A percentile compares a stretch with the other conserved stretches of the same genome.
Evolutionary conservation across 2,329 filamentous ascomycete genomes (phyloP).

Genomic region (Zymoseptoria brevis): DNA sequence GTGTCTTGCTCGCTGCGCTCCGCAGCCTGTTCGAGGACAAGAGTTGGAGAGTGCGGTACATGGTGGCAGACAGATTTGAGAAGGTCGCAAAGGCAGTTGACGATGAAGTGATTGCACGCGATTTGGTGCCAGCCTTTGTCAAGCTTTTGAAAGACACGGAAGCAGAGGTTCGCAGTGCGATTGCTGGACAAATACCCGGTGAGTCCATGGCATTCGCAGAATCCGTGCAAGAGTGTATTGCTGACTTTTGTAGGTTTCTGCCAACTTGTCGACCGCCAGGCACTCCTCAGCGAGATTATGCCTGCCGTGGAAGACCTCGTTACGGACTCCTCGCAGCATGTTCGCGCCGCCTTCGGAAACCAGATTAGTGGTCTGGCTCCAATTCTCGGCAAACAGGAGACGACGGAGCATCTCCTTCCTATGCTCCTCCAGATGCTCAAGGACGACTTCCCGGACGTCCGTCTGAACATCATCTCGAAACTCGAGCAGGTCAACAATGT

Average conservation of each 20-base stretch:
- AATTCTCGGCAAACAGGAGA: constrained; percentile 97
- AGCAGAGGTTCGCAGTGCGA: constrained; percentile 92
- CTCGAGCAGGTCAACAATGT: constrained; percentile 97
- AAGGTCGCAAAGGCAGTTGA: constrained; percentile 99
- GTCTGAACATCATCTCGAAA: constrained; percentile 99
- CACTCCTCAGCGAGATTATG: constrained; percentile 93
- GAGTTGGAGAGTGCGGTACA: constrained; percentile 98
- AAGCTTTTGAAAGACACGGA: constrained; percentile 97
- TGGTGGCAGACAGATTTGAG: constrained; percentile 97
- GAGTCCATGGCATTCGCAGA: constrained; percentile 18
- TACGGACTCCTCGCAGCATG: constrained; percentile 91
- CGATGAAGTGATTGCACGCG: constrained; percentile 87
- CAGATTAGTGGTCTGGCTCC: constrained; percentile 95
- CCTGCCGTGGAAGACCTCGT: constrained; percentile 92
- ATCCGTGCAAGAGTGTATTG: neutral
- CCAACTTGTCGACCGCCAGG: constrained; percentile 74
- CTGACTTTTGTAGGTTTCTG: constrained; percentile 66
- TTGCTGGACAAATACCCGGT: constrained; percentile 92
- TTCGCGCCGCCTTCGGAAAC: constrained; percentile 87
- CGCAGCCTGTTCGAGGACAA: constrained; percentile 96
- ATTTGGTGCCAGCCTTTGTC: constrained; percentile 92
- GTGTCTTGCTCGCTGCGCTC: constrained; percentile 80
- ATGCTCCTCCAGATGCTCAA: constrained; percentile 99
- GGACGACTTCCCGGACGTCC: constrained; percentile 96
- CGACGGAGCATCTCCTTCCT: constrained; percentile 88